Evolutionary conservation across 495 filamentous ascomycete genomes (phyloP).

Genomic region (Aspergillus bertholletiae): DNA sequence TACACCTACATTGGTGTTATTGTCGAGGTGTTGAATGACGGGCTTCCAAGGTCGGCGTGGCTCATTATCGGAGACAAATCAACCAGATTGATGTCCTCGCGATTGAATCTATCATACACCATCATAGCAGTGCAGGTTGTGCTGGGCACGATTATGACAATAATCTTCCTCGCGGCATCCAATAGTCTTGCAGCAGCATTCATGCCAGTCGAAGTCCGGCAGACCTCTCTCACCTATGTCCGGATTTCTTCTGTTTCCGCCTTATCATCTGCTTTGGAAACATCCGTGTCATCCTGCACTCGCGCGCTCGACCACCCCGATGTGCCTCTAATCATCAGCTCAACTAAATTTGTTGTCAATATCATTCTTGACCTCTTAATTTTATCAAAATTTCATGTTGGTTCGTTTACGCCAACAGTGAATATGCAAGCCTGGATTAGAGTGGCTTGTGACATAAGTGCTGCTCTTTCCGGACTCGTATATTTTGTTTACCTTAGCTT

Average conservation of each 20-base stretch:
- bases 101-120: slow-evolving; percentile 60
- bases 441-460: slow-evolving; percentile 56
- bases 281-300: slow-evolving; percentile 57
- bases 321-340: slow-evolving; percentile 67
- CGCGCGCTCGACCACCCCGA: slow-evolving; percentile 69
- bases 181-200: slow-evolving; percentile 55
- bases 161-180: slow-evolving; percentile 57
- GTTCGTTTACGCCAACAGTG: slow-evolving; percentile 48
- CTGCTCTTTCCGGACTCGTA: slow-evolving; percentile 52
- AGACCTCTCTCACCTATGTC: slow-evolving; percentile 59
- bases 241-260: slow-evolving; percentile 60
- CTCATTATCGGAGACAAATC: slow-evolving; percentile 64
- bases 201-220: slow-evolving; percentile 56
- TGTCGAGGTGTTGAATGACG: slow-evolving; percentile 69
- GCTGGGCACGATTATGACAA: slow-evolving; percentile 57
- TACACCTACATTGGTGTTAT: slow-evolving; percentile 64
- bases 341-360: slow-evolving; percentile 59
- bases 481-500: slow-evolving; percentile 53
- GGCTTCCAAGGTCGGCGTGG: slow-evolving; percentile 67
- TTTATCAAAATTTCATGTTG: slow-evolving; percentile 65
- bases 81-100: slow-evolving; percentile 46
- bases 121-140: slow-evolving; percentile 57
- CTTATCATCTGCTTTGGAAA: slow-evolving; percentile 60
- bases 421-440: slow-evolving; percentile 62
- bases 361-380: slow-evolving; percentile 69